A percentile compares a stretch with the other conserved stretches of the same genome.
Conservation (phyloP, 225 moss, liverwort and hornwort genomes). For the Anthoceros angustus region DNA sequence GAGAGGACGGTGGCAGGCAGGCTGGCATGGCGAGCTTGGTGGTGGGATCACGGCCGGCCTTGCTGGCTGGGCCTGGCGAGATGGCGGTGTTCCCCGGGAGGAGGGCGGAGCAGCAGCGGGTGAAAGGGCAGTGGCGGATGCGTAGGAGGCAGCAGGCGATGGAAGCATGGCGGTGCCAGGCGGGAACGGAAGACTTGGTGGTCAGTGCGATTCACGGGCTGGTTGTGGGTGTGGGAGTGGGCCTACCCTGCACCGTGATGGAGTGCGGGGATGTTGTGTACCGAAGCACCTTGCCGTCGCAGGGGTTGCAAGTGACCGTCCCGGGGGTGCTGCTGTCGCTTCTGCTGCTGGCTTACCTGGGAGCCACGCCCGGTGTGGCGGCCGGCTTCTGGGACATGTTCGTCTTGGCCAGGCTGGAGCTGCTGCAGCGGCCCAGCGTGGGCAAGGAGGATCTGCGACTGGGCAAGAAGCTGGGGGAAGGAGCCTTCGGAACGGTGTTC, state of each 20-base stretch:
- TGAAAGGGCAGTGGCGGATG: no score
- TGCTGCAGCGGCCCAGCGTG: conserved; percentile 57
- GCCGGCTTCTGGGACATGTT: conserved; percentile 99
- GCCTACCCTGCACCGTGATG: conserved; percentile 97
- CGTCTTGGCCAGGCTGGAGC: conserved; percentile 83
- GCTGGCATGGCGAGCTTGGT: no score
- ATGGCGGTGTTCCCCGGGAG: no score
- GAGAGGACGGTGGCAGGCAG: no score
- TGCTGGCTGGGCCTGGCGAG: no score
- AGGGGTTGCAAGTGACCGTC: conserved; percentile 64
- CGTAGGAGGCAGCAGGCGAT: neutral
- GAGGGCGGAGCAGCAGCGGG: no score
- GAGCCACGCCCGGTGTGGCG: conserved; percentile 92
- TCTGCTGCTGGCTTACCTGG: conserved; percentile 58
- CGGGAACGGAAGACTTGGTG: conserved; percentile 34
- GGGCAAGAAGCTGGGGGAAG: conserved; percentile 89
- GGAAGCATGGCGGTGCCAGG: conserved; percentile 28
- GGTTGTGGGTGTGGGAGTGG: conserved; percentile 89
- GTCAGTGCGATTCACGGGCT: conserved; percentile 53
- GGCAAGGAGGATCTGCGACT: conserved; percentile 69
- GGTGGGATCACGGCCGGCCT: no score
- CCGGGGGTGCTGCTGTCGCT: conserved; percentile 65
- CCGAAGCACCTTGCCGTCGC: conserved; percentile 83
- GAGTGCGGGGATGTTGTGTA: conserved; percentile 99
- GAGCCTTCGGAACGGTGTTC: conserved; percentile 94